Conservation (phyloP, 495 filamentous ascomycete genomes). For the Usnea hakonensis region DNA sequence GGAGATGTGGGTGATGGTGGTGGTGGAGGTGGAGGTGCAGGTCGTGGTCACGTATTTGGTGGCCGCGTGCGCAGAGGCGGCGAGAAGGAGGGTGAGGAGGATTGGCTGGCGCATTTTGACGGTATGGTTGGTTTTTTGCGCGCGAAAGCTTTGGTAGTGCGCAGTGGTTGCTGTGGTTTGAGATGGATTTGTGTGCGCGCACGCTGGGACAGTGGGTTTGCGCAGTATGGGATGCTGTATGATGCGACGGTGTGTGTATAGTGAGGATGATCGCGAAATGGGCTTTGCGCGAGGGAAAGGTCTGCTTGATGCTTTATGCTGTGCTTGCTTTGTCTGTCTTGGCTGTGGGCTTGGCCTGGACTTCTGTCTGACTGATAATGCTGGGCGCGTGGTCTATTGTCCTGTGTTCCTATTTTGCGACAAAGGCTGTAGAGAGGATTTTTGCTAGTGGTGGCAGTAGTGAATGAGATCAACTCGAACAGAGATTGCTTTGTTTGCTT, state of each 20-base stretch:
- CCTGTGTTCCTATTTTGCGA: slow-evolving; percentile 5
- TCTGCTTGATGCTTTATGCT: too few species aligned
- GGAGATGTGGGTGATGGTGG: slow-evolving; percentile 11
- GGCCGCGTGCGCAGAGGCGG: slow-evolving; percentile 2
- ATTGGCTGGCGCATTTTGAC: slow-evolving; percentile 7
- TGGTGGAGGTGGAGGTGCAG: slow-evolving; percentile 17
- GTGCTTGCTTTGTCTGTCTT: too few species aligned
- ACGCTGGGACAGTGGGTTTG: not conserved
- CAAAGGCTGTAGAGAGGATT: slow-evolving; percentile 5
- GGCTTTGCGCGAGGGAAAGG: not conserved
- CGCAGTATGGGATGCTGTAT: not conserved
- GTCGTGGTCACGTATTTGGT: slow-evolving; percentile 12
- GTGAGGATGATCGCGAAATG: not conserved
- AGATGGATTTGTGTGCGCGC: not conserved
- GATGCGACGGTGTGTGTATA: not conserved
- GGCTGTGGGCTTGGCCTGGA: too few species aligned
- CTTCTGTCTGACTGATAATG: not conserved
- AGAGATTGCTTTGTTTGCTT: not conserved
- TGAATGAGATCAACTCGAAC: slow-evolving; percentile 15
- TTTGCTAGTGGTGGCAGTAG: not conserved
- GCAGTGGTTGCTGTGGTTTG: not conserved
- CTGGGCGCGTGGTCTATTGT: slow-evolving; percentile 4
- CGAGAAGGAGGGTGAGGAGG: slow-evolving; percentile 6
- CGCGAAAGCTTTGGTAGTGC: slow-evolving; percentile 3
- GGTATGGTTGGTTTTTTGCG: not conserved